These are phyloP conservation scores for Epithemia pelagica DNA, from an alignment of 108 stramenopile genomes.

Conservation along the genomic window DNA sequence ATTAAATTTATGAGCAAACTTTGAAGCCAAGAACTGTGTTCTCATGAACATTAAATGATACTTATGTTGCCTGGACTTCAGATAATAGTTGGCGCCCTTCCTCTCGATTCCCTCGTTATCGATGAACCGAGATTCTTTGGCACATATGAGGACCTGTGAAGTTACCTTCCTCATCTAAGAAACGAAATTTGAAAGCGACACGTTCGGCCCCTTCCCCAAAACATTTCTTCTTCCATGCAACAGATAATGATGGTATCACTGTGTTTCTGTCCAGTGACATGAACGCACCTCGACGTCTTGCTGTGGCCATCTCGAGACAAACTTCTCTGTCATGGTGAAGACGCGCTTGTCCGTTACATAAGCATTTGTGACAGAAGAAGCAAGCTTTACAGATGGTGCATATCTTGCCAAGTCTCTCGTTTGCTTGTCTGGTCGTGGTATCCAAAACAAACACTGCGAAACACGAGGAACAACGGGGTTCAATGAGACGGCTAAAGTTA, in stretches of 20 bases:
- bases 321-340: constrained; percentile 5
- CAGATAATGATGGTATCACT: constrained; percentile 8
- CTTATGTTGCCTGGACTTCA: not conserved
- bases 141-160: constrained; percentile 35
- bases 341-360: not conserved
- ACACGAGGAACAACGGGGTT: not conserved
- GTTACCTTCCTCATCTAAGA: constrained; percentile 31
- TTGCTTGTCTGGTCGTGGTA: too few species aligned
- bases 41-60: constrained; percentile 41
- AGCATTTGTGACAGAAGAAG: not conserved
- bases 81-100: too few species aligned
- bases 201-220: constrained; percentile 59
- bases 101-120: constrained; percentile 18
- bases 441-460: too few species aligned
- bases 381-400: too few species aligned
- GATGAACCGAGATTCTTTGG: constrained; percentile 49
- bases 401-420: too few species aligned
- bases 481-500: not conserved
- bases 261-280: not conserved
- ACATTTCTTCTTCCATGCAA: constrained; percentile 38
- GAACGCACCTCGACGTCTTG: not conserved
- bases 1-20: constrained; percentile 39
- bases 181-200: constrained; percentile 35
- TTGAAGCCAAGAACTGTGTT: constrained; percentile 33
- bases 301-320: not conserved